These are phyloP conservation scores for Cyathus striatus DNA, from an alignment of 768 basidiomycete species.

Conservation along the genomic window DNA sequence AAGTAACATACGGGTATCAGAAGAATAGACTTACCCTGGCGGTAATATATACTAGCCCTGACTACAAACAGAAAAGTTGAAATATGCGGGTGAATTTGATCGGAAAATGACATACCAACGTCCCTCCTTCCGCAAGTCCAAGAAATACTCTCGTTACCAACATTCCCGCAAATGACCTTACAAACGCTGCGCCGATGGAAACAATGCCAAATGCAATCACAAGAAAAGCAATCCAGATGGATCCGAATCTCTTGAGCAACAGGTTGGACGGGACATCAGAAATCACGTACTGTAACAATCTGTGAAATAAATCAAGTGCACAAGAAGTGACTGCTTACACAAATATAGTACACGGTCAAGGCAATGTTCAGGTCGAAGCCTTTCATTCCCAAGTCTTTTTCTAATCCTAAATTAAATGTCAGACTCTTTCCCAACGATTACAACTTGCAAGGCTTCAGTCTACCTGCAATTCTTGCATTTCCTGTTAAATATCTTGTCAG, in stretches of 20 bases:
- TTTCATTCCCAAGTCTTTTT: conserved; percentile 34
- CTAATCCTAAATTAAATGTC: conserved; percentile 18
- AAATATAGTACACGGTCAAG: conserved; percentile 35
- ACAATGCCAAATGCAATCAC: conserved; percentile 31
- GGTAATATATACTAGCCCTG: background rate
- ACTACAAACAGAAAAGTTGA: background rate
- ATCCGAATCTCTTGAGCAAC: conserved; percentile 33
- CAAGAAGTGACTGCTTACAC: conserved; percentile 14
- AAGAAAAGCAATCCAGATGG: conserved; percentile 30
- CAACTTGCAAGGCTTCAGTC: background rate
- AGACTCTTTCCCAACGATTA: background rate
- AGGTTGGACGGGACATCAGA: conserved; percentile 39
- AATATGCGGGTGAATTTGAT: background rate
- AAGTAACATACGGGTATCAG: too few species aligned
- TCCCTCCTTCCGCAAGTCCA: conserved; percentile 37
- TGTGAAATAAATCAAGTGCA: background rate
- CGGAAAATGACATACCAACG: conserved; percentile 22
- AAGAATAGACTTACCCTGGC: background rate
- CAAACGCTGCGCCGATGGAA: conserved; percentile 34
- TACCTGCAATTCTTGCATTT: conserved; percentile 28
- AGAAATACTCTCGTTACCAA: conserved; percentile 33
- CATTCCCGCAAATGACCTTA: conserved; percentile 25
- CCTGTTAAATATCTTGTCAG: conserved; percentile 2
- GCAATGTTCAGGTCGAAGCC: conserved; percentile 37
- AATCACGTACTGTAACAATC: conserved; percentile 23